These are phyloP conservation scores for Daldinia concentrica DNA, from an alignment of 495 filamentous ascomycete species.

Conservation along the genomic window DNA sequence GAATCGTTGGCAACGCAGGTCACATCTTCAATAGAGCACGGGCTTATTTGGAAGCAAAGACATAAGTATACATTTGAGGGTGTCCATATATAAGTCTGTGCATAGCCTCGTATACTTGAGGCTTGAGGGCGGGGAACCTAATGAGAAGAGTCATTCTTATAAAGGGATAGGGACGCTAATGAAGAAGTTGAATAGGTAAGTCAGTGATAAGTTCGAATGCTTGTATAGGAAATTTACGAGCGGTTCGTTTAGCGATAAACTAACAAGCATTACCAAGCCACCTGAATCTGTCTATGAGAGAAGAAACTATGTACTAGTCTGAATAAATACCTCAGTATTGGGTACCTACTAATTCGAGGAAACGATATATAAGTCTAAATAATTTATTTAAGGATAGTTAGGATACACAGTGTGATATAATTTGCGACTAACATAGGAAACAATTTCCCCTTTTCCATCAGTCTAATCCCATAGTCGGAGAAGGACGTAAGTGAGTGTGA, in stretches of 20 bases:
- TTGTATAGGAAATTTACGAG: neutral
- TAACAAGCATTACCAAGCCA: slow-evolving; percentile 53
- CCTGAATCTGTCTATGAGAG: slow-evolving; percentile 39
- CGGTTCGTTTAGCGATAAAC: slow-evolving; percentile 40
- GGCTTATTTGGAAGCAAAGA: slow-evolving; percentile 56
- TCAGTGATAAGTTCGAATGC: neutral
- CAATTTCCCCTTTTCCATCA: too few species aligned
- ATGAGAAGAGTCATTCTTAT: slow-evolving; percentile 60
- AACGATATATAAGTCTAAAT: neutral
- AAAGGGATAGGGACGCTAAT: slow-evolving; percentile 58
- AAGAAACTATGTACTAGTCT: neutral
- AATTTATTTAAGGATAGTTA: neutral
- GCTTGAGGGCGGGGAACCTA: slow-evolving; percentile 46
- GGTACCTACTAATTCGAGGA: too few species aligned
- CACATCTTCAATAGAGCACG: slow-evolving; percentile 45
- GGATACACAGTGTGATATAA: neutral
- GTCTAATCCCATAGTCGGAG: neutral
- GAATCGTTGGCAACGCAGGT: slow-evolving; percentile 55
- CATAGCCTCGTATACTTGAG: slow-evolving; percentile 54
- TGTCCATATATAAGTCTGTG: slow-evolving; percentile 48
- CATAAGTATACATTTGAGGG: slow-evolving; percentile 57
- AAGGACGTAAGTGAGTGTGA: neutral
- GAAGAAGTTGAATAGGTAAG: slow-evolving; percentile 58
- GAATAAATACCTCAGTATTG: neutral
- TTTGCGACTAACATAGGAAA: neutral